A percentile compares a stretch with the other conserved stretches of the same genome.
phyloP scores from a whole-genome alignment of 1,284 basidiomycete genomes.

The Ceratobasidium sp. region DNA sequence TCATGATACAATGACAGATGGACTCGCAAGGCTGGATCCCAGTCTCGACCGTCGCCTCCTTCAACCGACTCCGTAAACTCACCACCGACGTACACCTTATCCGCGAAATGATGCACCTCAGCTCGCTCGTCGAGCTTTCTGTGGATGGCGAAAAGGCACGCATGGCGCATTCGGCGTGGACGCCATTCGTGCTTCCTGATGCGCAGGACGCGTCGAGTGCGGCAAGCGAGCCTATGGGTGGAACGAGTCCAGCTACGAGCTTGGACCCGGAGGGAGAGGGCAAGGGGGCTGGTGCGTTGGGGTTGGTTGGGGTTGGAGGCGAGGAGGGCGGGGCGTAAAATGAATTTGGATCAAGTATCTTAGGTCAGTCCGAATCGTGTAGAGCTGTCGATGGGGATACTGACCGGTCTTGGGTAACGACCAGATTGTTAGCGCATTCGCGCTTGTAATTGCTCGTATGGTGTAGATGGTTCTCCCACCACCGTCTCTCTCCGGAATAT shows the following conservation, averaged over 20 bases:
- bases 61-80: conserved; percentile 83
- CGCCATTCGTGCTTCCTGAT: conserved; percentile 78
- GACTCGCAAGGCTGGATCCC: conserved; percentile 90
- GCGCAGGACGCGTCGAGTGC: conserved; percentile 57
- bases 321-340: not conserved
- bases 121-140: conserved; percentile 80
- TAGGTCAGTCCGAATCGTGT: conserved; percentile 14
- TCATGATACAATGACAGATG: conserved; percentile 71
- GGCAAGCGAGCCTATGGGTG: conserved; percentile 6
- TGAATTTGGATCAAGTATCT: conserved; percentile 31
- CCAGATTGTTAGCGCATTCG: not conserved
- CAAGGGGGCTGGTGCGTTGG: conserved; percentile 9
- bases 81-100: conserved; percentile 78
- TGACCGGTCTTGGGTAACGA: not conserved
- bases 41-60: conserved; percentile 83
- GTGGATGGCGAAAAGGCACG: conserved; percentile 72
- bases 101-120: conserved; percentile 76
- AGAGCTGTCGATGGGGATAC: too few relatives aligned
- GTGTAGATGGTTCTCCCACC: not conserved
- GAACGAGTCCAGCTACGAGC: conserved; percentile 33
- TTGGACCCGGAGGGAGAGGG: not conserved
- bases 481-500: not conserved
- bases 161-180: conserved; percentile 70
- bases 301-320: conserved; percentile 17
- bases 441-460: not conserved